Evolutionary conservation across 805 yeast genomes (phyloP), one percentile per base, ranked within the genome.

Genomic region (Scheffersomyces coipomensis): DNA sequence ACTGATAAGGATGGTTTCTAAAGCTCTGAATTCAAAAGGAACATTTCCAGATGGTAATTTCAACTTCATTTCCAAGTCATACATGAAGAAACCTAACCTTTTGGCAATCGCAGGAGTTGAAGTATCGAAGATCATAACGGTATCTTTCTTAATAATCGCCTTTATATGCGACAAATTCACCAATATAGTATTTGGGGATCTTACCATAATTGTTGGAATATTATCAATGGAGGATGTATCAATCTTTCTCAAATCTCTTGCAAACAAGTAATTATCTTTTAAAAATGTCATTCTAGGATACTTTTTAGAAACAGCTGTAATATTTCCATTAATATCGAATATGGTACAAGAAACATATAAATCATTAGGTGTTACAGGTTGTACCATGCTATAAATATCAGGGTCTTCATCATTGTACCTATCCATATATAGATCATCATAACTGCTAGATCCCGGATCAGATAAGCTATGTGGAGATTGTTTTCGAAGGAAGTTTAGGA

Each of bases 151-250:
- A n/a, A 93, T 79, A 34, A 93, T 71, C 1, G 97, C 98, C 48
- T 93, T 85, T 35, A 93, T 88, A 57, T 90, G 93, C 27, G 93
- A 65, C 53, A 93, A 63, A 56, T 89, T 90, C 35, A 93, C 80
- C 38, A 93, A 67, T 15, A 91, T 85, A 37, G 95, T 84, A 46
- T 78, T 76, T 19, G 78, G 73, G n/a, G 68, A 53, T 43, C 97
- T 75, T 17, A 89, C 88, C 43, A 90, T 81, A 33, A 93, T 84
- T 15, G 88, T 80, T 0, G 99, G 99, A 3, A 90, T 90, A 16
- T 91, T 87, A 60, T 88, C 96, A 39, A 78, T 75, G 27, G 79
- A 67, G 1, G 85, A 71, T 3, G 82, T 69, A 53, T 91, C 96
- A 37, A 90, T 83, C 54, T 87, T 89, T 22, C 97, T 64, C 46